Conservation (phyloP, 371 early-diverging fungal species). For the Lichtheimia ornata region DNA sequence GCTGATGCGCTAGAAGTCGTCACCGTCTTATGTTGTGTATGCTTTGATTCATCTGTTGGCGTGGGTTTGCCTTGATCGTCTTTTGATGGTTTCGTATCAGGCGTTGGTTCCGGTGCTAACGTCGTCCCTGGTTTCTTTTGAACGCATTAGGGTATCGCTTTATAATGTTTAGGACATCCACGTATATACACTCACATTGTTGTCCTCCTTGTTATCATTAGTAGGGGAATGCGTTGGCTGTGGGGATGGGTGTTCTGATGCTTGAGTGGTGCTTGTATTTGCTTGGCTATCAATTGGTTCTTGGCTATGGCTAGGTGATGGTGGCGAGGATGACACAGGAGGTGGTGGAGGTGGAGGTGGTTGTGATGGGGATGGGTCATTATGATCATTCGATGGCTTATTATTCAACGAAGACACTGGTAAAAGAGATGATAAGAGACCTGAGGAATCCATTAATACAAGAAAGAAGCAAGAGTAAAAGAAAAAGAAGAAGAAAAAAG, state of each 20-base stretch:
- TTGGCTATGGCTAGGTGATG: slow-evolving; percentile 1
- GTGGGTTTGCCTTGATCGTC: not conserved
- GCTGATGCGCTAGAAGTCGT: slow-evolving; percentile 10
- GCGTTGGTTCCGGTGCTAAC: no score
- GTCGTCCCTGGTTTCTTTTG: no score
- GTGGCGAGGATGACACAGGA: not conserved
- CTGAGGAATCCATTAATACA: no score
- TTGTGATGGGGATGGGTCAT: slow-evolving; percentile 3
- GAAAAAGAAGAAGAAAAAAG: slow-evolving; percentile 5
- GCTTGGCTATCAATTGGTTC: not conserved
- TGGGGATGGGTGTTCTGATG: not conserved
- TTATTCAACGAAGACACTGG: not conserved
- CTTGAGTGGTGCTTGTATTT: not conserved
- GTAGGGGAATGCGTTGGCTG: not conserved
- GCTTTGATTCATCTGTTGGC: slow-evolving; percentile 1
- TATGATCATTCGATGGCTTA: not conserved
- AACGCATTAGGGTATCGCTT: no score
- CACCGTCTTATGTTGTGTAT: slow-evolving; percentile 3
- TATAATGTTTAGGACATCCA: no score
- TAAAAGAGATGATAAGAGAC: no score
- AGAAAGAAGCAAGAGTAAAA: slow-evolving; percentile 1
- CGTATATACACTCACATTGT: not conserved
- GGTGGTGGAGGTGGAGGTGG: not conserved
- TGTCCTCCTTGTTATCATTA: not conserved
- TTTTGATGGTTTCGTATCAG: no score